Base-by-base conservation (phyloP, 805 yeast genomes). In the Trichomonascus vanleenenianus region DNA sequence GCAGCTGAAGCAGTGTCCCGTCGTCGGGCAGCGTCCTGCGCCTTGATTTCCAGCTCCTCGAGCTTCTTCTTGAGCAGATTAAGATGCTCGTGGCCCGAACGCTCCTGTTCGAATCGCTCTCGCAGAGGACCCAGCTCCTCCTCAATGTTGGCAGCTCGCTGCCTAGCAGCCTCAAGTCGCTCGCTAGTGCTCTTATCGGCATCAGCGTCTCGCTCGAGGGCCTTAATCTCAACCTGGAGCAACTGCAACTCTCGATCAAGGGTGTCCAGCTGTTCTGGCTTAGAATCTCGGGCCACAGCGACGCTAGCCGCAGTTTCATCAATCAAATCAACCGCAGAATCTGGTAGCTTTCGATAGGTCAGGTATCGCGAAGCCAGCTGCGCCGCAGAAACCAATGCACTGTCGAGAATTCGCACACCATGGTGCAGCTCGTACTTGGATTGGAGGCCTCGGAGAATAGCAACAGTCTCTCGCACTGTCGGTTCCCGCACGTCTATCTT, bases 241-340 rank as follows among this genome's bases (percentile, higher is more conserved):
- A 93, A 76, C 63, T 88, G 94, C 41, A 89, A 74, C 68, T 87
- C 87, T 66, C 98, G 85, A 67, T 93, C 98, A 56, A 88, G 76
- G 39, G 81, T 83, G 68, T 93, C 98, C 58, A 93, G 74, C 64
- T 88, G 96, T 66, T 93, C 98, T 1, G 98, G 98, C 63, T 86
- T 87, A 2, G 97, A 91, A 64, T 93, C 98, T 67, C 98, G 80
- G 3, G 96, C 96, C 44, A 93, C 98, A 1, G 97, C 97, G 37
- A 93, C 97, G 46, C 95, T 76, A 2, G 97, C 97, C 38, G 97
- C 94, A 5, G 96, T 76, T 63, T 93, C 97, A 70, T 91, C 98
- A 53, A 91, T 87, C 56, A 91, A 72, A 66, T 91, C 98, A 47
- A 91, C 93, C 1, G 98, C 98, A 22, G 96, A 86, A 63, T 91